Base-by-base conservation (phyloP, 2,329 filamentous ascomycete species). In the Talaromyces sp. region DNA sequence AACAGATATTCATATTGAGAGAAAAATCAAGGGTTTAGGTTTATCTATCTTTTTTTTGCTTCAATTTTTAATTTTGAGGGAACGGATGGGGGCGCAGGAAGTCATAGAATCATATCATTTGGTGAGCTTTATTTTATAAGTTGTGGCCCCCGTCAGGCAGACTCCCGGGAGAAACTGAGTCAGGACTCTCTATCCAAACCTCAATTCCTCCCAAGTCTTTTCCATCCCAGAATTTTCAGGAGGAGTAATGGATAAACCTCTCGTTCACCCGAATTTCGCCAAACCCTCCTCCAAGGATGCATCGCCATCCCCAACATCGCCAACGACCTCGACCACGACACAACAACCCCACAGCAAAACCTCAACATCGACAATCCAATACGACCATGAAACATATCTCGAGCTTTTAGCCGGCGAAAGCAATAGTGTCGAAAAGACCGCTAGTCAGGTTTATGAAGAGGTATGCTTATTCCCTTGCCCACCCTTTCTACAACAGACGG, bases 381-480 rank as follows among this genome's bases (percentile, higher is more conserved):
- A 75, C 61, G 73, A 75, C 45, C 73, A 75, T 41, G 73, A 75
- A 61, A 69, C 70, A 17, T 75, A 74, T 49, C 71, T 75, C 15
- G 72, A 74, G 57, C 66, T 75, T 37, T 70, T 69, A 27, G 68
- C 69, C 10, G 73, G 71, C 3, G 43, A 56, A 5, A 67, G 66
- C 33, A 66, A 66, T 4, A 35, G 61, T 5, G 61, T 47, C 37
- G 68, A 69, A 59, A 71, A 74, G 68, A 75, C 73, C 10, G 70
- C 71, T n/a, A 74, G 71, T 58, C 73, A 75, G 62, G 60, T 73
- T 25, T 74, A 73, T 65, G 67, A 68, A 10, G 73, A 75, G 73
- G 73, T 75, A 22, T 47, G 22, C 41, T 19, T 13, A 7, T 37
- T 15, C n/a, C 19, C 7, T 41, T 31, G 1, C 22, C 47, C 17